Conservation (phyloP, 2,329 filamentous ascomycete species). For the Passalora sequoiae region DNA sequence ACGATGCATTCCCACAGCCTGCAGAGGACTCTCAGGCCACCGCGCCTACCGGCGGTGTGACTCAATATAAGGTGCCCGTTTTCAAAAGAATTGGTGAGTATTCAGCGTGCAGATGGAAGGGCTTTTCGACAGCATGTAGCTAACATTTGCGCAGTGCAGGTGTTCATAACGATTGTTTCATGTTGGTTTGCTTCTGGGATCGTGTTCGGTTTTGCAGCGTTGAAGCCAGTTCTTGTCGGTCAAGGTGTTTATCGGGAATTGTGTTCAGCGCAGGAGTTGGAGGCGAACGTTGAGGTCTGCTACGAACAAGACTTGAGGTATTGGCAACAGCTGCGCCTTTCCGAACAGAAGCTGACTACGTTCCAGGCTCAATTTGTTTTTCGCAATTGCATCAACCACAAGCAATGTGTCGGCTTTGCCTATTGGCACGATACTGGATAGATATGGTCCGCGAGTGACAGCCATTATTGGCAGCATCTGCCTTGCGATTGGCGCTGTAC, state of each 20-base stretch:
- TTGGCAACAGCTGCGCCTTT: neutral
- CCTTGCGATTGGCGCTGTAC: constrained; percentile 60
- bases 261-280: constrained; percentile 53
- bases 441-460: constrained; percentile 71
- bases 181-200: constrained; percentile 74
- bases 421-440: constrained; percentile 77
- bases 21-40: constrained; percentile 36
- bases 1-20: constrained; percentile 45
- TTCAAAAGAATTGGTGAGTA: constrained; percentile 31
- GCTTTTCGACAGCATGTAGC: neutral
- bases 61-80: constrained; percentile 47
- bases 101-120: no score
- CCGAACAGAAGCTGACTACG: constrained; percentile 3
- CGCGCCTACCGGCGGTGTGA: constrained; percentile 38
- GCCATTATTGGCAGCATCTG: constrained; percentile 65
- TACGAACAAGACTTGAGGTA: constrained; percentile 52
- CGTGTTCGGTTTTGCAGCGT: constrained; percentile 76
- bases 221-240: constrained; percentile 72
- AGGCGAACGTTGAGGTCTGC: constrained; percentile 48
- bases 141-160: constrained; percentile 55
- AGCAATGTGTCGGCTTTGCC: constrained; percentile 83
- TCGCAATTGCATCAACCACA: constrained; percentile 79
- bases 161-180: constrained; percentile 61
- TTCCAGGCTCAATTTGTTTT: constrained; percentile 73
- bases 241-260: constrained; percentile 65